Conservation (phyloP, 352 stramenopile genomes). For the Phytophthora pistaciae region DNA sequence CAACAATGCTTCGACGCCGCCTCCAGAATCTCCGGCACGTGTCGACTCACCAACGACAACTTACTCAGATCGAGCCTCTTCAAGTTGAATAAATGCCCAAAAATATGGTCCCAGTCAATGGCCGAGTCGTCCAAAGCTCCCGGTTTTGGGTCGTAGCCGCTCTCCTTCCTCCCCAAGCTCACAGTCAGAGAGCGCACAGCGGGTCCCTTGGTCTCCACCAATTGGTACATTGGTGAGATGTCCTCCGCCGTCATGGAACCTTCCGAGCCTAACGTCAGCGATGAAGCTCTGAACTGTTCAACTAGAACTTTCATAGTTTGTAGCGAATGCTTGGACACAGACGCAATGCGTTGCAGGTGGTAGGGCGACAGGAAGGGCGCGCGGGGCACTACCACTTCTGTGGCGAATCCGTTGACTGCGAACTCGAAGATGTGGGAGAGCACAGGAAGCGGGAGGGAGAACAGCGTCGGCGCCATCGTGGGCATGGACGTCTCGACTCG, state of each 20-base stretch:
- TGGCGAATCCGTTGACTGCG: not conserved
- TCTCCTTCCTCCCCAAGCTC: not conserved
- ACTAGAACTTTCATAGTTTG: not conserved
- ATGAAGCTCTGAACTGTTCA: not conserved
- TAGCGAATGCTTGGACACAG: not conserved
- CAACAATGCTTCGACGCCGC: slow-evolving; percentile 16
- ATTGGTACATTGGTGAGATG: not conserved
- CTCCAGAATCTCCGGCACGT: slow-evolving; percentile 20
- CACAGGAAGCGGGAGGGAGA: not conserved
- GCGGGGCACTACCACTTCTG: not conserved
- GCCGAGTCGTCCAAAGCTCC: not conserved
- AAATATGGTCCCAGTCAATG: slow-evolving; percentile 21
- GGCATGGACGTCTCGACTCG: too few relatives aligned
- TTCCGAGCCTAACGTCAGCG: not conserved
- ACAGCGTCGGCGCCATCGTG: not conserved
- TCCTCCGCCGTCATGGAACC: not conserved
- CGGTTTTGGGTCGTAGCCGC: not conserved
- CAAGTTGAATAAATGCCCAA: slow-evolving; percentile 12
- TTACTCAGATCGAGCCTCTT: slow-evolving; percentile 23
- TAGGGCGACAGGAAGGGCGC: not conserved
- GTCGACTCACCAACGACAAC: slow-evolving; percentile 27
- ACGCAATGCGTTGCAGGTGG: not conserved
- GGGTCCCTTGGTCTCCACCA: not conserved
- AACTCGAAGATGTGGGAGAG: not conserved
- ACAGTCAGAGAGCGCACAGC: not conserved